Conservation (phyloP, 768 basidiomycete genomes). For the Mycena vulgaris region DNA sequence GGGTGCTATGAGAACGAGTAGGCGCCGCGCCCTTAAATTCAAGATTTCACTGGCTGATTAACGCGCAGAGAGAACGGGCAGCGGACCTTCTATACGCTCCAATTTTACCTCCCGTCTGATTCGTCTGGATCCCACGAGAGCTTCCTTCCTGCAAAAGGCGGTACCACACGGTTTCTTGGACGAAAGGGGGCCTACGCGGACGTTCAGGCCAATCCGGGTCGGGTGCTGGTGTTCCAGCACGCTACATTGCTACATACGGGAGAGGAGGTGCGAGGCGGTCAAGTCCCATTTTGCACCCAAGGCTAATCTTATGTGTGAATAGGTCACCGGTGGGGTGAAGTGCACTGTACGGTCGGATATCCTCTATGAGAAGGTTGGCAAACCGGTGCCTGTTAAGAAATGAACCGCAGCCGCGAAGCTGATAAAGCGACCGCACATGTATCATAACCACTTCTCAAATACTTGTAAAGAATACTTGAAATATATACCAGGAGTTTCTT, state of each 20-base stretch:
- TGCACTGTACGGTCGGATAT: constrained; percentile 4
- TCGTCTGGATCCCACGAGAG: constrained; percentile 21
- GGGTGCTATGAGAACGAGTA: constrained; percentile 15
- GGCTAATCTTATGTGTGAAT: not conserved
- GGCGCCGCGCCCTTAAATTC: not conserved
- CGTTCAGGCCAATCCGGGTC: not conserved
- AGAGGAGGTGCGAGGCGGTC: too few relatives aligned
- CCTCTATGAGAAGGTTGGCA: constrained; percentile 6
- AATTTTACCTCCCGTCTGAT: constrained; percentile 31
- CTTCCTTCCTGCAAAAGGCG: constrained; percentile 14
- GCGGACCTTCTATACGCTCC: constrained; percentile 32
- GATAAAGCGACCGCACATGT: too few relatives aligned
- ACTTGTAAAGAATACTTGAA: too few relatives aligned
- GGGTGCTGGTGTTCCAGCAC: constrained; percentile 10
- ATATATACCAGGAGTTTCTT: too few relatives aligned
- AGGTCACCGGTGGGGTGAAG: constrained; percentile 6
- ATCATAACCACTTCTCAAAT: too few relatives aligned
- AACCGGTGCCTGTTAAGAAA: not conserved
- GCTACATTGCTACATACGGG: not conserved
- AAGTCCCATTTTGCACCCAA: too few relatives aligned
- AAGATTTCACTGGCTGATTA: not conserved
- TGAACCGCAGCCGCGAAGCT: not conserved
- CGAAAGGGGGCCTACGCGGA: constrained; percentile 10
- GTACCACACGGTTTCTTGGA: constrained; percentile 24
- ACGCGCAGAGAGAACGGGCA: constrained; percentile 3